phyloP scores from a whole-genome alignment of 768 basidiomycete species.

The Russula emetica region DNA sequence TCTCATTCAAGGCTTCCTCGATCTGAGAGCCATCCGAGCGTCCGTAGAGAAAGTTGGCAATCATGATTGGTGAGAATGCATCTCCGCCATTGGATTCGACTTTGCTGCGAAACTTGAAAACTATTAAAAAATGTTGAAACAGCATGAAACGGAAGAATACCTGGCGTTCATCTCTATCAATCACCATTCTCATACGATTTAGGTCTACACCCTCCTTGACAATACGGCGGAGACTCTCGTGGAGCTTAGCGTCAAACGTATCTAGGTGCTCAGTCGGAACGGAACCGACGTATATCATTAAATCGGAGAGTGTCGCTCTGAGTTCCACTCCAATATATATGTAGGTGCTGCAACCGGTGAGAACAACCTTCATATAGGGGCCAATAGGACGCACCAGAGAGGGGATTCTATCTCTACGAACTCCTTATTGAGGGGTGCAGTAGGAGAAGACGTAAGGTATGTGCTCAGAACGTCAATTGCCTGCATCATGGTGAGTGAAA shows the following conservation, averaged over 20 bases:
- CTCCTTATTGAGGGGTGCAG: constrained; percentile 82
- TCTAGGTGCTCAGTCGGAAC: constrained; percentile 78
- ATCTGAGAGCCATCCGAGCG: constrained; percentile 78
- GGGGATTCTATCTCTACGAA: constrained; percentile 90
- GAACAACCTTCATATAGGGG: constrained; percentile 6
- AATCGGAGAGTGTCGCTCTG: constrained; percentile 63
- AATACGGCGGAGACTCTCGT: constrained; percentile 63
- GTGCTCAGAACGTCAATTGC: constrained; percentile 82
- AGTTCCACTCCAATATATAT: constrained; percentile 81
- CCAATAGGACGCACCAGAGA: constrained; percentile 55
- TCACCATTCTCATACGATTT: constrained; percentile 80
- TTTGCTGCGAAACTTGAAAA: constrained; percentile 66
- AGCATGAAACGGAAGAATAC: constrained; percentile 34
- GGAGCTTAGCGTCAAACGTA: constrained; percentile 64
- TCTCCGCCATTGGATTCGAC: constrained; percentile 82
- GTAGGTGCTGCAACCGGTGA: constrained; percentile 53
- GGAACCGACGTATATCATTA: constrained; percentile 77
- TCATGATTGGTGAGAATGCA: constrained; percentile 67
- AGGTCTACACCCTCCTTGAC: constrained; percentile 79
- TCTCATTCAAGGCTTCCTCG: constrained; percentile 66
- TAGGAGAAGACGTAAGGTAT: constrained; percentile 83
- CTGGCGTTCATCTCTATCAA: constrained; percentile 86
- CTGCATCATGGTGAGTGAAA: constrained; percentile 34
- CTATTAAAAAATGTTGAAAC: neutral
- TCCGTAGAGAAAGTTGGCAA: constrained; percentile 85